Base-by-base conservation (phyloP, 2,329 filamentous ascomycete genomes). In the Xylaria sp. region DNA sequence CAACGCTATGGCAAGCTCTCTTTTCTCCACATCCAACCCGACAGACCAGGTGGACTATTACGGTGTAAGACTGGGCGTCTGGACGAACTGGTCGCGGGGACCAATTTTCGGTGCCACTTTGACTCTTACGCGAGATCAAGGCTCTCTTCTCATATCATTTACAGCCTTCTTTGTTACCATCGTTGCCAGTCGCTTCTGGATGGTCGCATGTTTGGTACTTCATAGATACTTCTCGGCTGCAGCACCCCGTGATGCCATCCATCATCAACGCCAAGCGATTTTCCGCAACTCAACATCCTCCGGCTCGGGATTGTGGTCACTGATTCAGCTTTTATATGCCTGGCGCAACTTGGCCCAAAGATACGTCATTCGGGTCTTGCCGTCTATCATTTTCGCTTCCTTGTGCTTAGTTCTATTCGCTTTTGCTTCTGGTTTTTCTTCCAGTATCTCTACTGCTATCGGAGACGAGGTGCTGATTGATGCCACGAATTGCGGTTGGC, bases 31-130 rank as follows among this genome's bases (percentile, higher is more conserved):
- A 18, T 13, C 12, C 41, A 44, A 10, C 5, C 13, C 15, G 12
- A 18, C 5, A 15, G 15, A 13, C 18, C 41, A 13, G 15, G 41
- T 10, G 5, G 39, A 41, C 15, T 18, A 23, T 12, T 67, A 64
- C 18, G 15, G 3, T 9, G 60, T 68, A 7, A 18, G 58, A 5
- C 54, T 63, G 1, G 67, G 67, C 0, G 12, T 56, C 0, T 69
- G 63, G 67, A 69, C 52, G 1, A 69, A 69, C 4, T 69, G 59
- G 56, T 69, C 66, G 12, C 56, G 54, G 1, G 66, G 66, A 8
- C n/a, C 31, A 20, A n/a, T 69, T 4, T 23, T 59, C 1, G 67
- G 67, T 0, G 23, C 57, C 1, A 69, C 63, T 2, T 23, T 69
- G 0, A 69, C 67, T 13, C 9, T 61, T 12, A 51, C 10, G 12